Evolutionary conservation across 257 asterid genomes (phyloP).

Genomic region (Plantago ovata): DNA sequence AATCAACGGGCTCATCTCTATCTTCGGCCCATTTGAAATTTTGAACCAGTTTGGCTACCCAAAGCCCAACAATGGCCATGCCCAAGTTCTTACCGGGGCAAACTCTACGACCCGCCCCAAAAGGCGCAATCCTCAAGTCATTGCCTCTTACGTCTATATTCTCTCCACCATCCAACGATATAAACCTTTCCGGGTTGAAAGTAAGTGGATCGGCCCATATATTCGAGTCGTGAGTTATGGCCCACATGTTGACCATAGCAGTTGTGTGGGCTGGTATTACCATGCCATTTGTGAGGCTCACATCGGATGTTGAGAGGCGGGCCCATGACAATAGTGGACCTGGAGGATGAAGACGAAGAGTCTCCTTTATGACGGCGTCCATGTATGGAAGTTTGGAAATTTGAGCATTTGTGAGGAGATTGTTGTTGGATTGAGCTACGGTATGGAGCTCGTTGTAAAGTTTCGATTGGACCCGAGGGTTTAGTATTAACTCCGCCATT

Average conservation of each 20-base stretch:
- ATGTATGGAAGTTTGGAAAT: conserved; percentile 38
- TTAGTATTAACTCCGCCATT: conserved; percentile 44
- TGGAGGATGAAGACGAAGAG: conserved; percentile 54
- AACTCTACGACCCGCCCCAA: conserved; percentile 57
- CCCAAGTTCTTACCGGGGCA: conserved; percentile 59
- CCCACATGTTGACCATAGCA: conserved; percentile 65
- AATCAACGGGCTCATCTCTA: conserved; percentile 25
- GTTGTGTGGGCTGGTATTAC: conserved; percentile 44
- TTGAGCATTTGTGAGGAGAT: conserved; percentile 23
- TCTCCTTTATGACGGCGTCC: conserved; percentile 45
- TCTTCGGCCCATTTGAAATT: conserved; percentile 30
- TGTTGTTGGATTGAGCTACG: conserved; percentile 1
- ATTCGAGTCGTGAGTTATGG: conserved; percentile 44
- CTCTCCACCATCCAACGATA: conserved; percentile 21
- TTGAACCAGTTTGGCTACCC: conserved; percentile 55
- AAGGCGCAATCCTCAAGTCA: conserved; percentile 52
- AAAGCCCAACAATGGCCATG: conserved; percentile 36
- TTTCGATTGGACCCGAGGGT: conserved; percentile 34
- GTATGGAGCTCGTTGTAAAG: conserved; percentile 26
- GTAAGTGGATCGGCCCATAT: conserved; percentile 32
- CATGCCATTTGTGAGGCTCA: conserved; percentile 46
- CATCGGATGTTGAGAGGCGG: conserved; percentile 36
- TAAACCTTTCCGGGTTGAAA: conserved; percentile 42
- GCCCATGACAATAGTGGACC: conserved; percentile 62
- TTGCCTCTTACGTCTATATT: conserved; percentile 41